Conservation (phyloP, 192 early-diverging fungal genomes). For the Chytriomyces sp. region DNA sequence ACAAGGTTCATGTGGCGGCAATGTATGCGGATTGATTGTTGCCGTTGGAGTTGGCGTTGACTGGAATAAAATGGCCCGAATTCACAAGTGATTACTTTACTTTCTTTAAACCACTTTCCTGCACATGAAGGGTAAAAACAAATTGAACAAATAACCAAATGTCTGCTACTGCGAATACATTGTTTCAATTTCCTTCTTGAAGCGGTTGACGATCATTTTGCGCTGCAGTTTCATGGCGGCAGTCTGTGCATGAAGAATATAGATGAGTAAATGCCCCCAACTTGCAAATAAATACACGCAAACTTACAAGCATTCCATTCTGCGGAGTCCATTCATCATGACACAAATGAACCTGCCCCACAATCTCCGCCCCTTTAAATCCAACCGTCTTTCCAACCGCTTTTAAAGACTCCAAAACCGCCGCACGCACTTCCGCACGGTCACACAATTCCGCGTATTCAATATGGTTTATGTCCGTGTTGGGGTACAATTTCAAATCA, state of each 20-base stretch:
- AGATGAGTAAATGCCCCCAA: neutral
- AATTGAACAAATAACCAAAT: no score
- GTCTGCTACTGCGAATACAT: neutral
- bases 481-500: constrained; percentile 20
- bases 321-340: constrained; percentile 89
- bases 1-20: constrained; percentile 62
- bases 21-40: constrained; percentile 56
- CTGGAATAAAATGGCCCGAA: no score
- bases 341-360: constrained; percentile 68
- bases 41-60: no score
- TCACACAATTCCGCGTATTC: constrained; percentile 61
- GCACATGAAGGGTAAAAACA: no score
- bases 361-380: constrained; percentile 74
- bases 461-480: constrained; percentile 19
- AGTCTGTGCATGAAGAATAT: constrained; percentile 48
- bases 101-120: no score
- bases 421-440: constrained; percentile 36
- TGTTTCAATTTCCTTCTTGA: constrained; percentile 42
- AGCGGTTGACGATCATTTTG: constrained; percentile 71
- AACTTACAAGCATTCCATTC: constrained; percentile 64
- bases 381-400: constrained; percentile 62
- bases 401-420: constrained; percentile 63
- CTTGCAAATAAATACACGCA: neutral
- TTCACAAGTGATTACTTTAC: no score
- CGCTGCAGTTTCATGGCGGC: constrained; percentile 93